Evolutionary conservation across 2,329 filamentous ascomycete species (phyloP).

Genomic region (Pseudogymnoascus sp.): DNA sequence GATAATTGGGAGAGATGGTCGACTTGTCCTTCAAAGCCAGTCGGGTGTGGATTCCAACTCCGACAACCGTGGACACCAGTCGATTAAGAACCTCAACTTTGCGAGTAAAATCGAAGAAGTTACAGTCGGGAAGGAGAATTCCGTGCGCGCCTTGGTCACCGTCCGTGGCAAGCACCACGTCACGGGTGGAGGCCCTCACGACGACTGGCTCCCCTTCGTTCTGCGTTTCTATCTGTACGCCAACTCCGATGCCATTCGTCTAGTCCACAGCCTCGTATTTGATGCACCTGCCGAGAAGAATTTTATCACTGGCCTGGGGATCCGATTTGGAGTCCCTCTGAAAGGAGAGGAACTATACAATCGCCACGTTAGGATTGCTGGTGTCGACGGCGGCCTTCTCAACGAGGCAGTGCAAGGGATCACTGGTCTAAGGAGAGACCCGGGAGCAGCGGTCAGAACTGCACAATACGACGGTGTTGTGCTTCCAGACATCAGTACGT

Average conservation of each 20-base stretch:
- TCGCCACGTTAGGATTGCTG: constrained; percentile 49
- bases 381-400: constrained; percentile 46
- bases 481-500: constrained; percentile 36
- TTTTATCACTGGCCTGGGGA: constrained; percentile 46
- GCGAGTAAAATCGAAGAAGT: constrained; percentile 43
- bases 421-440: constrained; percentile 49
- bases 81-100: constrained; percentile 37
- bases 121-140: constrained; percentile 36
- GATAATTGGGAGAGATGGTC: constrained; percentile 29
- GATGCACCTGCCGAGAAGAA: constrained; percentile 40
- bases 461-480: constrained; percentile 43
- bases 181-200: constrained; percentile 26
- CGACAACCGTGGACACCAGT: constrained; percentile 28
- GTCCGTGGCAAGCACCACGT: constrained; percentile 20
- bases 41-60: constrained; percentile 35
- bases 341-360: constrained; percentile 45
- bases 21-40: constrained; percentile 45
- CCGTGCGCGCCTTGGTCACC: constrained; percentile 39
- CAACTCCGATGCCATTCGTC: constrained; percentile 44
- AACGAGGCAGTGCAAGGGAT: constrained; percentile 52
- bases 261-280: constrained; percentile 49
- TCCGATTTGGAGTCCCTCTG: constrained; percentile 48
- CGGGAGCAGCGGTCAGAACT: constrained; percentile 38
- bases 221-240: constrained; percentile 52
- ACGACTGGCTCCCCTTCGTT: constrained; percentile 37